Evolutionary conservation across 495 filamentous ascomycete genomes (phyloP).

Genomic region (Aspergillus sclerotiicarbonarius): DNA sequence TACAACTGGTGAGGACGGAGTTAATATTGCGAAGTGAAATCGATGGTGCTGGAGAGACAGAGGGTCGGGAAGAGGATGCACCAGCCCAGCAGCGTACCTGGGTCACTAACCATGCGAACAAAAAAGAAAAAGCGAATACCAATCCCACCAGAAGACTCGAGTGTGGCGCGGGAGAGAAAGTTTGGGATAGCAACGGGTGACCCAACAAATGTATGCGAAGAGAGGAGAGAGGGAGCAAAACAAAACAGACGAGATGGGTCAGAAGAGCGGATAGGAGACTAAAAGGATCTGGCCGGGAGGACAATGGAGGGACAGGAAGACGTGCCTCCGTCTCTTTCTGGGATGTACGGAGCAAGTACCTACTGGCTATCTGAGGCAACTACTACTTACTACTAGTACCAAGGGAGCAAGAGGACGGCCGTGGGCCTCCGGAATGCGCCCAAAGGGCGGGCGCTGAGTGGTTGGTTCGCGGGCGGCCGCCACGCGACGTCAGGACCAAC

Average conservation of each 20-base stretch:
- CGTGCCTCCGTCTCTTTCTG: neutral
- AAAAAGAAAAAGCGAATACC: neutral
- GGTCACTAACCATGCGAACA: neutral
- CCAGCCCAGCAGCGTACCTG: neutral
- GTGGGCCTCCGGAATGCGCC: conserved; percentile 16
- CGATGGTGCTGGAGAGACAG: neutral
- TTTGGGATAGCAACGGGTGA: neutral
- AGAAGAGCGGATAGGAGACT: neutral
- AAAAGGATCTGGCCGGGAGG: neutral
- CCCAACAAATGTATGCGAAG: neutral
- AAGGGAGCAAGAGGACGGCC: conserved; percentile 4
- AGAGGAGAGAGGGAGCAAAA: conserved; percentile 16
- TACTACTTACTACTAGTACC: neutral
- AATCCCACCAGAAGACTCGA: no score
- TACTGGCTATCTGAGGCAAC: neutral
- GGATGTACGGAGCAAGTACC: neutral
- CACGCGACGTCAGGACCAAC: conserved; percentile 12
- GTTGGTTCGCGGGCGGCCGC: conserved; percentile 9
- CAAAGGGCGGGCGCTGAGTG: conserved; percentile 16
- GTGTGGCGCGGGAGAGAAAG: neutral
- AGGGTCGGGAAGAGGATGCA: conserved; percentile 1
- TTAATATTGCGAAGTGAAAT: neutral
- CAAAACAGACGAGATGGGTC: neutral
- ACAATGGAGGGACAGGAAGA: neutral
- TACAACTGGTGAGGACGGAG: neutral